Base-by-base conservation (phyloP, 2,329 filamentous ascomycete genomes). In the Aureobasidium lini region DNA sequence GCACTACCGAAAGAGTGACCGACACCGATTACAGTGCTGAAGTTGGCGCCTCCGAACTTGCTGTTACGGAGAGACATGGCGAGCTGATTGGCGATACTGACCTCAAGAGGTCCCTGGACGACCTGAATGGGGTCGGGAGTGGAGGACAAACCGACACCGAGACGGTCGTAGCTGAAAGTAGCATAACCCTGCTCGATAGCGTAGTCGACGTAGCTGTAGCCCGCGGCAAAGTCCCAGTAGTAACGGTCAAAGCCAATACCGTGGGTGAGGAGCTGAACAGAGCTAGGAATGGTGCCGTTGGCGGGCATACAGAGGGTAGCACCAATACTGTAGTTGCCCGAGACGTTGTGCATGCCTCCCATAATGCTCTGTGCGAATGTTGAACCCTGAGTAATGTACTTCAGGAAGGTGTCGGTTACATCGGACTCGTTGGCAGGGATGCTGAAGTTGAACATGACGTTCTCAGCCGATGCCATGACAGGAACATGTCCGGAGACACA, bases 101-200 rank as follows among this genome's bases (percentile, higher is more conserved):
- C 66, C 59, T 77, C 70, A 28, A 74, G 57, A 18, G 69, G 65
- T 7, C 67, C 67, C 63, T 77, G 74, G 29, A 76, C 71, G 46
- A 68, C 65, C 42, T 72, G 66, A 47, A 73, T 64, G 10, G 72
- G 68, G 59, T 76, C 74, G 6, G 73, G 71, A 50, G 73, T 72
- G 46, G 68, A 66, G 28, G 72, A 75, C 8, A 60, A 60, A 1
- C 73, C 75, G 1, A 68, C 67, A 32, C 74, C 75, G 9, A 77
- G 70, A 52, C 75, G 73, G 63, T 77, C 74, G 66, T 76, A 76
- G 57, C 69, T 70, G 66, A 77, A 71, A 1, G 73, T 74, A 3
- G 72, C 70, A 63, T 73, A 74, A 59, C 71, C 71, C 34, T 68
- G 63, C 39, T 66, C 66, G 4, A 72, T 70, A 3, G 75, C 75